phyloP scores from a whole-genome alignment of 345 rosid genomes.

The Pseudoturritis turrita region DNA sequence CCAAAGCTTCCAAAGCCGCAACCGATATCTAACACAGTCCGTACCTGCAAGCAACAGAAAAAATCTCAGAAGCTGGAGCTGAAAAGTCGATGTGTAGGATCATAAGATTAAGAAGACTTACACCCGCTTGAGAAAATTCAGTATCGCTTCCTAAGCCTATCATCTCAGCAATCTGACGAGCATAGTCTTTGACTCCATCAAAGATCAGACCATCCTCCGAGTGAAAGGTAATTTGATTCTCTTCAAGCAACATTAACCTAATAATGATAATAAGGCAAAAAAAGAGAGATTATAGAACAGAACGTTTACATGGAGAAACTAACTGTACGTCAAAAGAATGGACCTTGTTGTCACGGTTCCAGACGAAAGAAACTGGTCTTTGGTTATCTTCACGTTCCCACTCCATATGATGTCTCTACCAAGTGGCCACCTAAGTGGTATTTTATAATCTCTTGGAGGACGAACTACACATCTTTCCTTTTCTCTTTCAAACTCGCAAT shows the following conservation, averaged over 20 bases:
- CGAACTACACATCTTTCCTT: conserved; percentile 66
- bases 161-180: conserved; percentile 97
- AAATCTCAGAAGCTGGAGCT: conserved; percentile 7
- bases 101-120: conserved; percentile 40
- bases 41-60: conserved; percentile 48
- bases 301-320: not conserved
- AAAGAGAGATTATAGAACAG: not conserved
- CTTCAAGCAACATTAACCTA: conserved; percentile 96
- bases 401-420: conserved; percentile 98
- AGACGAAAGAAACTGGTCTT: conserved; percentile 96
- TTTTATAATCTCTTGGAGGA: conserved; percentile 93
- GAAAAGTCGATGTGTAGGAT: conserved; percentile 3
- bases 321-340: conserved; percentile 12
- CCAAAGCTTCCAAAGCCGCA: conserved; percentile 99
- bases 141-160: conserved; percentile 87
- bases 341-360: conserved; percentile 97
- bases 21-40: conserved; percentile 77
- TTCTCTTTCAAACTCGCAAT: conserved; percentile 61
- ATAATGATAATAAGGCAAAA: not conserved
- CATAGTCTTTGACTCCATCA: conserved; percentile 94
- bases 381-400: conserved; percentile 86
- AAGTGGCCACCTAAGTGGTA: conserved; percentile 89
- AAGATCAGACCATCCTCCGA: conserved; percentile 80
- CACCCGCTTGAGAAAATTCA: conserved; percentile 90
- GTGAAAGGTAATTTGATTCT: conserved; percentile 96